phyloP scores from a whole-genome alignment of 2,329 filamentous ascomycete species.

The Alternaria brassicicola region DNA sequence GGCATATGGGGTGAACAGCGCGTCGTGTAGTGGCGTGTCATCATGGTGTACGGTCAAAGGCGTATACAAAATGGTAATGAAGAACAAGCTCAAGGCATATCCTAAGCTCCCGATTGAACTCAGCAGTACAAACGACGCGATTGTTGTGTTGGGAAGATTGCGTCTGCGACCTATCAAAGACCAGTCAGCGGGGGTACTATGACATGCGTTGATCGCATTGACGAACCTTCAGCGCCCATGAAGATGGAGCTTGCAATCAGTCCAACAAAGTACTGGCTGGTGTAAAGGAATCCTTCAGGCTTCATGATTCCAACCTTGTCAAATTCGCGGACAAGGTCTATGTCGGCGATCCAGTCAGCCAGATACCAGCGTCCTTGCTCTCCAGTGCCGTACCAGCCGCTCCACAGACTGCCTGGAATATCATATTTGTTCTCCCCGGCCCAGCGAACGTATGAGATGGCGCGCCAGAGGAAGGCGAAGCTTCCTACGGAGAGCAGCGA shows the following conservation, averaged over 20 bases:
- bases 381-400: slow-evolving; percentile 49
- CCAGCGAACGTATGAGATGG: slow-evolving; percentile 59
- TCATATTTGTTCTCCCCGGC: slow-evolving; percentile 51
- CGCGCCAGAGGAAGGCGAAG: slow-evolving; percentile 53
- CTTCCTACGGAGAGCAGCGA: slow-evolving; percentile 55
- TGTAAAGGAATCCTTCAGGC: slow-evolving; percentile 66
- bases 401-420: slow-evolving; percentile 51
- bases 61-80: slow-evolving; percentile 63
- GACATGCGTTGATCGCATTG: neutral
- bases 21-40: slow-evolving; percentile 37
- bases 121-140: slow-evolving; percentile 64
- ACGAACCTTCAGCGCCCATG: slow-evolving; percentile 62
- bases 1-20: slow-evolving; percentile 44
- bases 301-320: slow-evolving; percentile 62
- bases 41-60: slow-evolving; percentile 55
- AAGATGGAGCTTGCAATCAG: slow-evolving; percentile 63
- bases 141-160: slow-evolving; percentile 56
- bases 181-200: slow-evolving; percentile 1
- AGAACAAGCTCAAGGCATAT: slow-evolving; percentile 69
- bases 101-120: slow-evolving; percentile 65
- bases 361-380: slow-evolving; percentile 47
- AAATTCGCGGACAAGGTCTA: slow-evolving; percentile 59
- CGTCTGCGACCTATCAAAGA: slow-evolving; percentile 54
- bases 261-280: slow-evolving; percentile 64
- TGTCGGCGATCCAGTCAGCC: slow-evolving; percentile 61